Base-by-base conservation (phyloP, 177 flowering plant genomes). In the Vitis hybrid region DNA sequence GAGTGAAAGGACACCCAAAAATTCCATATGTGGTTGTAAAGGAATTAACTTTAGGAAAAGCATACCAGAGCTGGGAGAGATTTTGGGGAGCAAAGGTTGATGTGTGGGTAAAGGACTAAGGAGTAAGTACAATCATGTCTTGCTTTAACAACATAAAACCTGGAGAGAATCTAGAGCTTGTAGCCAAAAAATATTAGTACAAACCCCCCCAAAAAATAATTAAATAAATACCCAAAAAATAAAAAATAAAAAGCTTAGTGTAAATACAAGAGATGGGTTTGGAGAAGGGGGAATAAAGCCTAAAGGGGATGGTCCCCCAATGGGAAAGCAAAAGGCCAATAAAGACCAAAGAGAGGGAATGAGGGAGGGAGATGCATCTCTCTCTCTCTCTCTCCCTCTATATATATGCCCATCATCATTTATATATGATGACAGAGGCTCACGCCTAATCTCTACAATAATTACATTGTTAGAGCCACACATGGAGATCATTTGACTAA, bases 101-200 rank as follows among this genome's bases (percentile, higher is more conserved):
- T 65, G n/a, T 19, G 31, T 15, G 39, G 53, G 66, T 65, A 48
- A 59, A 70, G 64, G 45, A 53, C 62, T 65, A 48, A 52, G 73
- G 58, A 69, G 62, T 48, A 59, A 20, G 60, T 51, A 48, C 73
- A 69, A 72, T 74, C 60, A 64, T 74, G 77, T 59, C 68, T 14
- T 70, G 62, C 75, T 77, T 77, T 78, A 72, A 63, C 71, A 64
- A 78, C 80, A 80, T 76, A 80, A 76, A 82, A 80, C 83, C 81
- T 74, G 78, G 83, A 80, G 81, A 71, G 79, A 72, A 75, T 74
- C 76, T 71, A 11, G 11, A 68, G 39, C 11, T 51, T 70, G 56
- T 33, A 16, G 51, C 9, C 29, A 26, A 26, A 26, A 26, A 26
- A 26, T 26, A 26, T 26, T 26, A 3, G 29, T 26, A 26, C 29